phyloP scores from a whole-genome alignment of 345 rosid genomes.

The Conringia planisiliqua region DNA sequence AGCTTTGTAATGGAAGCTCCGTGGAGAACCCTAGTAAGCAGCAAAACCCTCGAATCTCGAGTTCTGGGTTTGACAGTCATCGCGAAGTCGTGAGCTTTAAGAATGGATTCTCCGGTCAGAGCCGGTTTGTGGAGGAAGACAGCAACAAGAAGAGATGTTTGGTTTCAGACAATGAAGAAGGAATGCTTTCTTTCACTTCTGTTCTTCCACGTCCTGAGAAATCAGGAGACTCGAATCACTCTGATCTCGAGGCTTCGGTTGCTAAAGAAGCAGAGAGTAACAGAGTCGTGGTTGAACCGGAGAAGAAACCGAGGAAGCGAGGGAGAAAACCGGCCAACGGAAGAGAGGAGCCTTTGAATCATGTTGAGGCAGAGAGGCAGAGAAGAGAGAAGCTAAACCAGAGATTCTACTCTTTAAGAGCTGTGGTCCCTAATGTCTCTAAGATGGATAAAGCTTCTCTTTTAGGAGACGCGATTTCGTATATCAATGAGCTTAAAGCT shows the following conservation, averaged over 20 bases:
- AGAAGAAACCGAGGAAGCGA: conserved; percentile 79
- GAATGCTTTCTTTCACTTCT: conserved; percentile 76
- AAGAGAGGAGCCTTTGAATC: conserved; percentile 93
- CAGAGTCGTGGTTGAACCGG: conserved; percentile 55
- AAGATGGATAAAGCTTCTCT: conserved; percentile 99
- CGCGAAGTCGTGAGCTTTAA: not conserved
- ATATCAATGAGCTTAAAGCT: conserved; percentile 74
- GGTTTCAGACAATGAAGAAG: conserved; percentile 68
- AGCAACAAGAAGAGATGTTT: conserved; percentile 61
- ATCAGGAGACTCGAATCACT: conserved; percentile 75
- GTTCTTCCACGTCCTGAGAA: conserved; percentile 45
- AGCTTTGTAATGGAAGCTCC: conserved; percentile 44
- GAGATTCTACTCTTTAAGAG: conserved; percentile 77
- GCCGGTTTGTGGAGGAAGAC: conserved; percentile 19
- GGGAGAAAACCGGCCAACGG: conserved; percentile 97
- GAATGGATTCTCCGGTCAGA: conserved; percentile 13
- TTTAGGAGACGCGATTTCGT: conserved; percentile 83
- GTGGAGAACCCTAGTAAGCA: conserved; percentile 14
- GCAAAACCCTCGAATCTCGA: conserved; percentile 27
- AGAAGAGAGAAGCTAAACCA: conserved; percentile 97
- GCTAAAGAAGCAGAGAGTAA: conserved; percentile 65
- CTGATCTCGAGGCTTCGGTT: conserved; percentile 80
- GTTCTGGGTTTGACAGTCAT: not conserved
- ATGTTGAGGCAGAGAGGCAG: conserved; percentile 97
- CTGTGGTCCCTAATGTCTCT: conserved; percentile 90